Evolutionary conservation across 2,329 filamentous ascomycete genomes (phyloP).

Genomic region (Dactylellina haptotyla): DNA sequence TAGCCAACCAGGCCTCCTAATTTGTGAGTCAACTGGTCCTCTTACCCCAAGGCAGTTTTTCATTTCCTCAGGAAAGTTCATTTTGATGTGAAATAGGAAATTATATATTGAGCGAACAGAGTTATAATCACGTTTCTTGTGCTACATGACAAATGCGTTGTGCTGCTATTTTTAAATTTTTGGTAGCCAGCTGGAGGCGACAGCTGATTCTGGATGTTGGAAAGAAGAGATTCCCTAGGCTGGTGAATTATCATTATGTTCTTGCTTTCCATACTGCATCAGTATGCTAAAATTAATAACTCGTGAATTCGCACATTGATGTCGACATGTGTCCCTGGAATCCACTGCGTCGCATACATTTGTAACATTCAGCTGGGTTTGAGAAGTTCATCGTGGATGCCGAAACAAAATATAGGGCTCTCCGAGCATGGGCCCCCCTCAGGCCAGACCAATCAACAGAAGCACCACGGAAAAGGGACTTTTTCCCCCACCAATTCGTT

Average conservation of each 20-base stretch:
- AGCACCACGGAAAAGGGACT: background rate
- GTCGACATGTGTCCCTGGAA: no score
- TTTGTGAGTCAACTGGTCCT: slow-evolving; percentile 33
- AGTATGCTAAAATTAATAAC: no score
- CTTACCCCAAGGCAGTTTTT: slow-evolving; percentile 41
- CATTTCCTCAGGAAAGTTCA: background rate
- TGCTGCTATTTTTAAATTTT: no score
- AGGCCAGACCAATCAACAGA: background rate
- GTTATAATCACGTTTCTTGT: slow-evolving; percentile 33
- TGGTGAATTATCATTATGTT: no score
- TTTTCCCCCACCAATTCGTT: no score
- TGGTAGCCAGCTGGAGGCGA: no score
- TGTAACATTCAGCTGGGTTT: no score
- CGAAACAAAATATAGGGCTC: slow-evolving; percentile 3
- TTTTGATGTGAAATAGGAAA: background rate
- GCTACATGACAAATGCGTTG: slow-evolving; percentile 41
- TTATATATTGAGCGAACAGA: slow-evolving; percentile 7
- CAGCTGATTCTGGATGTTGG: slow-evolving; percentile 19
- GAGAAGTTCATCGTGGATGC: slow-evolving; percentile 22
- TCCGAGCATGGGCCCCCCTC: background rate
- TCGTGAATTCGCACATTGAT: no score
- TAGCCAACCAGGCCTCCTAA: slow-evolving; percentile 4
- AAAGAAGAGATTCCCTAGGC: no score
- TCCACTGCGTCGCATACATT: no score
- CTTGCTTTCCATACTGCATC: no score